Evolutionary conservation across 768 basidiomycete genomes (phyloP).

Genomic region (Pholiota conissans): DNA sequence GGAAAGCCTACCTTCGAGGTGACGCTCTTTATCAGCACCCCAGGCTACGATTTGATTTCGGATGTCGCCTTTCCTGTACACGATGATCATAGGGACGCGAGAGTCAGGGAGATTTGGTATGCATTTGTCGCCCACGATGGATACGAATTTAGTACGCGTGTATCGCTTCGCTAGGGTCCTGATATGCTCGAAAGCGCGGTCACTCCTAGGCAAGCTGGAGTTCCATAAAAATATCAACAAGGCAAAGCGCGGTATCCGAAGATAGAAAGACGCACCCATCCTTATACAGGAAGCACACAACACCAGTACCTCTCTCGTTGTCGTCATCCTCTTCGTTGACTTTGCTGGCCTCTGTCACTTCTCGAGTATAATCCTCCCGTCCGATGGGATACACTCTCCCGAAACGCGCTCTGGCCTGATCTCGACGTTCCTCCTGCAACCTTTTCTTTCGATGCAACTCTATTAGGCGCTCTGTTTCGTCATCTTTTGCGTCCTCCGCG

Average conservation of each 20-base stretch:
- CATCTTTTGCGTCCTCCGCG: conserved; percentile 71
- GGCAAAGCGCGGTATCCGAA: background rate
- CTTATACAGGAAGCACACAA: conserved; percentile 94
- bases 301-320: conserved; percentile 79
- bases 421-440: conserved; percentile 58
- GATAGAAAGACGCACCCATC: conserved; percentile 66
- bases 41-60: conserved; percentile 82
- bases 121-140: conserved; percentile 66
- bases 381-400: conserved; percentile 87
- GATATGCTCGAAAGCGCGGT: conserved; percentile 72
- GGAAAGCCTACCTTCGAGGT: conserved; percentile 63
- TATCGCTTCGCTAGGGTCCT: conserved; percentile 74
- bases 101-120: background rate
- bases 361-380: conserved; percentile 90
- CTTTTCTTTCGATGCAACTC: conserved; percentile 65
- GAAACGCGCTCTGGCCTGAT: conserved; percentile 66
- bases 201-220: conserved; percentile 74
- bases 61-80: conserved; percentile 91
- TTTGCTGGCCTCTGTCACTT: conserved; percentile 92
- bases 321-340: conserved; percentile 64
- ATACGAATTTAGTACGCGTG: conserved; percentile 93
- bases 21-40: conserved; percentile 78
- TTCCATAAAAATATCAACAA: background rate
- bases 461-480: conserved; percentile 74
- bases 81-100: conserved; percentile 87